phyloP scores from a whole-genome alignment of 2,329 filamentous ascomycete species.

The Trichothecium roseum region DNA sequence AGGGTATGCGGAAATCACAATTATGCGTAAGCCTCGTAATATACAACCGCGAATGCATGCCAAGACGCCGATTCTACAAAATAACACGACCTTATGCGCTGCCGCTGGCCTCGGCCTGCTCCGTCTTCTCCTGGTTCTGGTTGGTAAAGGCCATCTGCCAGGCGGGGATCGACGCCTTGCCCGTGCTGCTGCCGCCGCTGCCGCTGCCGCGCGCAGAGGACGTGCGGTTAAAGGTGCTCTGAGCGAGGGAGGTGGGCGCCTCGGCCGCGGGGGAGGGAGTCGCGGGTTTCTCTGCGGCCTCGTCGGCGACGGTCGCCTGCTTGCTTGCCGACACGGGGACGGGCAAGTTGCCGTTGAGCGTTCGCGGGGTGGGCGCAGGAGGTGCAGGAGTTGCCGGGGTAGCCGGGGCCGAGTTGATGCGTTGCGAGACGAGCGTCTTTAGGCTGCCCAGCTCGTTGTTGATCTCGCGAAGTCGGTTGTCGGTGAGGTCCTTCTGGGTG shows the following conservation, averaged over 20 bases:
- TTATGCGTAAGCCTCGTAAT: too few relatives aligned
- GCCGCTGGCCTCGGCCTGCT: constrained; percentile 4
- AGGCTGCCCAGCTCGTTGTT: constrained; percentile 82
- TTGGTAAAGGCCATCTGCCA: constrained; percentile 69
- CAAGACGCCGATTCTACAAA: too few relatives aligned
- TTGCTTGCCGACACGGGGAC: constrained; percentile 9
- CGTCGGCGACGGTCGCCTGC: constrained; percentile 4
- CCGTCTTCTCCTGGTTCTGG: constrained; percentile 25
- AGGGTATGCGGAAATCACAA: too few relatives aligned
- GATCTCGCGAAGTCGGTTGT: constrained; percentile 73
- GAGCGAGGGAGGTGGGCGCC: constrained; percentile 1
- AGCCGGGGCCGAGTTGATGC: constrained; percentile 33
- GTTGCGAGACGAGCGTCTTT: constrained; percentile 70
- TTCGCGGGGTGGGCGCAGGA: background rate
- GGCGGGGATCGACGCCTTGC: constrained; percentile 62
- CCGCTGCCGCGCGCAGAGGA: background rate
- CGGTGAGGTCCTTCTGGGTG: constrained; percentile 75
- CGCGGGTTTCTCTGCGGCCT: constrained; percentile 10
- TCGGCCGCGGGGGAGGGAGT: background rate
- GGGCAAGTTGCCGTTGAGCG: constrained; percentile 1
- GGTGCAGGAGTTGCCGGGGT: background rate
- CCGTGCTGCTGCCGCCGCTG: constrained; percentile 26
- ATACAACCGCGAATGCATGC: too few relatives aligned
- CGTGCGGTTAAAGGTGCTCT: constrained; percentile 3
- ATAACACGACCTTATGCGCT: too few relatives aligned